Evolutionary conservation across 768 basidiomycete genomes (phyloP).

Genomic region (Tylopilus rubrobrunneus): DNA sequence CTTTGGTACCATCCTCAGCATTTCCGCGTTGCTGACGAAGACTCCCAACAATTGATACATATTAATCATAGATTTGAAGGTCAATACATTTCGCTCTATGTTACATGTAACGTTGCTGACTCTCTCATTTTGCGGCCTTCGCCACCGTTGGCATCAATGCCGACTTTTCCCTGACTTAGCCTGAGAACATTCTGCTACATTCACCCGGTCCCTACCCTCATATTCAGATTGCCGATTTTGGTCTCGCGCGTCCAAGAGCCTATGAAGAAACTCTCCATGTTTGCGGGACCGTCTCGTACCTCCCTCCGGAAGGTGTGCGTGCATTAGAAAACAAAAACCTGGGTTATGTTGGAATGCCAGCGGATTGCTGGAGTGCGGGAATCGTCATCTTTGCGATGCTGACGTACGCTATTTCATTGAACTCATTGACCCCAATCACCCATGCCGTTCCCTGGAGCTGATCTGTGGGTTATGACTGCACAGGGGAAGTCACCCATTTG

Average conservation of each 20-base stretch:
- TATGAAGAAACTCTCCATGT: slow-evolving; percentile 83
- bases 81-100: slow-evolving; percentile 14
- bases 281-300: slow-evolving; percentile 82
- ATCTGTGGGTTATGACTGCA: slow-evolving; percentile 1
- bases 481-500: slow-evolving; percentile 78
- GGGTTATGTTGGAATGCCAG: slow-evolving; percentile 77
- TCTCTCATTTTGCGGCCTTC: neutral
- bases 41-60: too few species aligned
- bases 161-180: slow-evolving; percentile 36
- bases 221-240: slow-evolving; percentile 83
- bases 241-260: slow-evolving; percentile 73
- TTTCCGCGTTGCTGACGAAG: neutral
- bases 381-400: slow-evolving; percentile 82
- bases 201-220: slow-evolving; percentile 83
- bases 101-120: neutral
- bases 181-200: slow-evolving; percentile 79
- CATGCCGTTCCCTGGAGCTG: slow-evolving; percentile 5
- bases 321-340: slow-evolving; percentile 73
- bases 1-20: neutral
- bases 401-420: slow-evolving; percentile 48
- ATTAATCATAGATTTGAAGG: slow-evolving; percentile 58
- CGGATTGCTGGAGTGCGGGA: slow-evolving; percentile 88
- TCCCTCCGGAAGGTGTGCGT: slow-evolving; percentile 81
- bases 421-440: neutral
- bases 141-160: neutral